These are phyloP conservation scores for Tulasnella sp. DNA, from an alignment of 768 basidiomycete genomes.

Conservation along the genomic window DNA sequence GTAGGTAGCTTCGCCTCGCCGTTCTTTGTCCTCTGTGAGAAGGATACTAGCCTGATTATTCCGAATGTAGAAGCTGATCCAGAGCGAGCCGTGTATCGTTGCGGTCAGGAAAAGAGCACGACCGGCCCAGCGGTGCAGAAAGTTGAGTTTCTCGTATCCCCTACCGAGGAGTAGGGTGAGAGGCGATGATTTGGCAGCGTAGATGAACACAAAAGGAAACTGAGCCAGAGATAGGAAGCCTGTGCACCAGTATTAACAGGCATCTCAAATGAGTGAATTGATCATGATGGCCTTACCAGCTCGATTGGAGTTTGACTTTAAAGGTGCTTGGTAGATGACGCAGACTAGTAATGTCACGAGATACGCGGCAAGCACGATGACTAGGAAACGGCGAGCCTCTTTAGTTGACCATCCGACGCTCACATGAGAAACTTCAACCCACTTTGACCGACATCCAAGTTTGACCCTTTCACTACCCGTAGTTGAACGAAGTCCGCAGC, in stretches of 20 bases:
- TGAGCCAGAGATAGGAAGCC: constrained; percentile 53
- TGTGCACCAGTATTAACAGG: too few species aligned
- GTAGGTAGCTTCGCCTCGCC: constrained; percentile 59
- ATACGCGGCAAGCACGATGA: constrained; percentile 48
- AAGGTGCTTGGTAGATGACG: constrained; percentile 46
- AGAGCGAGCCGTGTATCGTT: constrained; percentile 44
- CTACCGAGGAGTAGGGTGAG: constrained; percentile 22
- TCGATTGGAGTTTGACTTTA: constrained; percentile 62
- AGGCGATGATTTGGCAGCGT: constrained; percentile 46
- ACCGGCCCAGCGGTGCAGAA: constrained; percentile 28
- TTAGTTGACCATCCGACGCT: constrained; percentile 8
- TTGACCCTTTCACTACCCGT: constrained; percentile 39
- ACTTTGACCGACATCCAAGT: constrained; percentile 51
- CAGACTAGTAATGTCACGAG: constrained; percentile 45
- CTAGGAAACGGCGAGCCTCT: constrained; percentile 24
- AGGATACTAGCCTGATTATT: constrained; percentile 45
- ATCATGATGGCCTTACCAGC: constrained; percentile 50
- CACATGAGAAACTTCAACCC: constrained; percentile 16
- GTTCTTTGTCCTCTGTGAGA: constrained; percentile 54
- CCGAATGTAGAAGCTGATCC: constrained; percentile 62
- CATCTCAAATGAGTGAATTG: neutral
- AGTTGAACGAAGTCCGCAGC: constrained; percentile 28
- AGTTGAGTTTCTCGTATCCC: constrained; percentile 26
- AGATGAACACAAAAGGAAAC: constrained; percentile 44
- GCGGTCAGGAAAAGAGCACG: constrained; percentile 23